phyloP scores from a whole-genome alignment of 2,329 filamentous ascomycete species.

The Cladosporium cucumerinum region DNA sequence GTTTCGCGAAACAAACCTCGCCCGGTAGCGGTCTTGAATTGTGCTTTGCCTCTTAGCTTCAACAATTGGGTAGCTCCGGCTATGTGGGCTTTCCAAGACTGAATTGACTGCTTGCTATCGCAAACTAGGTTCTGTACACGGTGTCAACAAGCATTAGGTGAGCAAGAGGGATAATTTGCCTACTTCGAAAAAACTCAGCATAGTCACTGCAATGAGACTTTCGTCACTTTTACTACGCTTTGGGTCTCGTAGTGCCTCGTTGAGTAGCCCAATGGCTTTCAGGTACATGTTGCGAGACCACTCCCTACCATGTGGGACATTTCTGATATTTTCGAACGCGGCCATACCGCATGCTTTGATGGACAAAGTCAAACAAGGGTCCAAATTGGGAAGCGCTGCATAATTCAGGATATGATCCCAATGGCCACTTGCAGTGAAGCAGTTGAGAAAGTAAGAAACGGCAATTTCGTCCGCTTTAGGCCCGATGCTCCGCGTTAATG shows the following conservation, averaged over 20 bases:
- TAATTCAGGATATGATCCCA: conserved; percentile 29
- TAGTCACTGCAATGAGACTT: conserved; percentile 34
- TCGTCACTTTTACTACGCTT: conserved; percentile 31
- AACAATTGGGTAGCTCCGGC: conserved; percentile 36
- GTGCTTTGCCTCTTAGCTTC: conserved; percentile 31
- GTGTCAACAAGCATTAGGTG: background rate
- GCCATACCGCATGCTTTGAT: conserved; percentile 34
- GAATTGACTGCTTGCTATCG: conserved; percentile 30
- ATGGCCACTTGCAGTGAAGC: conserved; percentile 29
- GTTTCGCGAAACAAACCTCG: conserved; percentile 31
- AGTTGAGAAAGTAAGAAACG: conserved; percentile 30
- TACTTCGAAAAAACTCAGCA: conserved; percentile 39
- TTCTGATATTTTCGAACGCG: conserved; percentile 29
- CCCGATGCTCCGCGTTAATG: background rate
- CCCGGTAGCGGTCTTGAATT: conserved; percentile 28
- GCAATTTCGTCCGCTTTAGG: conserved; percentile 27
- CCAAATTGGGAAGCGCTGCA: conserved; percentile 18
- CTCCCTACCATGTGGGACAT: conserved; percentile 23
- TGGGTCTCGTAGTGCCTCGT: conserved; percentile 32
- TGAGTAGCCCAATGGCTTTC: conserved; percentile 34
- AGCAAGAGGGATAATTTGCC: conserved; percentile 19
- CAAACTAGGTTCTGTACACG: conserved; percentile 28
- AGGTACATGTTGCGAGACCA: conserved; percentile 29
- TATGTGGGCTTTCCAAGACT: conserved; percentile 41
- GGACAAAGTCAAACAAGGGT: conserved; percentile 30